Evolutionary conservation across 768 basidiomycete genomes (phyloP).

Genomic region (Agrocybe chaxingu): DNA sequence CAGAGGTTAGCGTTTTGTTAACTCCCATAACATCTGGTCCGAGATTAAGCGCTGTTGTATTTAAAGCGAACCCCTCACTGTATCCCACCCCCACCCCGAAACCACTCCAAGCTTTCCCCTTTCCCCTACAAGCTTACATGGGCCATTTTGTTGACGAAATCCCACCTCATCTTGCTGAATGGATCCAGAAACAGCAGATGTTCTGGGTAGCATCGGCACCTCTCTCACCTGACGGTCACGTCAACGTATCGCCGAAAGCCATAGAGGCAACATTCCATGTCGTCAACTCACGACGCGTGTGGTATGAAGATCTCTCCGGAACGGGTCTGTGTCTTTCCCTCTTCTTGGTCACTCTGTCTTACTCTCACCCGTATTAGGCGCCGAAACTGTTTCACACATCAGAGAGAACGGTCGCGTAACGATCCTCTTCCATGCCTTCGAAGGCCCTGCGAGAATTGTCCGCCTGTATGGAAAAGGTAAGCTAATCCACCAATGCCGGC

Average conservation of each 20-base stretch:
- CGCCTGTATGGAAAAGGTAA: constrained; percentile 59
- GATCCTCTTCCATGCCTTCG: constrained; percentile 59
- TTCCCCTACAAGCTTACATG: constrained; percentile 31
- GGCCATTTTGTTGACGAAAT: constrained; percentile 56
- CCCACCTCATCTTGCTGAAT: constrained; percentile 46
- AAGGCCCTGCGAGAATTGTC: constrained; percentile 55
- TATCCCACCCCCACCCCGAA: neutral
- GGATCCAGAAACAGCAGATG: constrained; percentile 61
- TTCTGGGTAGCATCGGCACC: constrained; percentile 75
- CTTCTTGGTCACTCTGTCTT: neutral
- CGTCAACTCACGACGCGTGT: constrained; percentile 47
- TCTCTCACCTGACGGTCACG: constrained; percentile 49
- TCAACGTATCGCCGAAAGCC: constrained; percentile 71
- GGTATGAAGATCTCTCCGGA: constrained; percentile 76
- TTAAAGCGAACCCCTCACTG: neutral
- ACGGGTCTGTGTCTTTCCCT: constrained; percentile 42
- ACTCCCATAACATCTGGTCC: neutral
- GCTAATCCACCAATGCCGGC: constrained; percentile 4
- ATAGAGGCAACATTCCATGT: constrained; percentile 59
- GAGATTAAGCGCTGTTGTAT: neutral
- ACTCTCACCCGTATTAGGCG: constrained; percentile 21
- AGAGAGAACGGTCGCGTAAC: constrained; percentile 63
- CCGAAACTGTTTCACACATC: constrained; percentile 44
- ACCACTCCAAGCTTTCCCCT: neutral
- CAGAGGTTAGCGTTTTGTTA: neutral